phyloP scores from a whole-genome alignment of 306 rosid species.

The Medicago truncatula region MtrunA17r5.0-ANR NC_053045.1:4564501-4565000 shows the following conservation, averaged over 20 bases:
- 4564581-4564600: background rate
- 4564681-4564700: background rate
- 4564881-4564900: slow-evolving; percentile 4
- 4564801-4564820: background rate
- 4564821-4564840: slow-evolving; percentile 22
- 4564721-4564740: slow-evolving; percentile 1
- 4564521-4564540: background rate
- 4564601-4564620: background rate
- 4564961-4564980: slow-evolving; percentile 31
- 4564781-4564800: background rate
- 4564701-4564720: background rate
- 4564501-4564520: slow-evolving; percentile 1
- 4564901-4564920: background rate
- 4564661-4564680: slow-evolving; percentile 3
- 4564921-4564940: slow-evolving; percentile 14
- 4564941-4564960: slow-evolving; percentile 35
- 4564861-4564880: slow-evolving; percentile 3
- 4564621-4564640: background rate
- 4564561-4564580: background rate
- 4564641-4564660: background rate
- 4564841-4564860: slow-evolving; percentile 9
- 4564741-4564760: background rate
- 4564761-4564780: background rate
- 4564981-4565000: slow-evolving; percentile 66
- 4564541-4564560: background rate